Percentiles rank a stretch among this genome's conserved stretches.
phyloP scores from a whole-genome alignment of 768 basidiomycete species.

The Termitomyces sp. region DNA sequence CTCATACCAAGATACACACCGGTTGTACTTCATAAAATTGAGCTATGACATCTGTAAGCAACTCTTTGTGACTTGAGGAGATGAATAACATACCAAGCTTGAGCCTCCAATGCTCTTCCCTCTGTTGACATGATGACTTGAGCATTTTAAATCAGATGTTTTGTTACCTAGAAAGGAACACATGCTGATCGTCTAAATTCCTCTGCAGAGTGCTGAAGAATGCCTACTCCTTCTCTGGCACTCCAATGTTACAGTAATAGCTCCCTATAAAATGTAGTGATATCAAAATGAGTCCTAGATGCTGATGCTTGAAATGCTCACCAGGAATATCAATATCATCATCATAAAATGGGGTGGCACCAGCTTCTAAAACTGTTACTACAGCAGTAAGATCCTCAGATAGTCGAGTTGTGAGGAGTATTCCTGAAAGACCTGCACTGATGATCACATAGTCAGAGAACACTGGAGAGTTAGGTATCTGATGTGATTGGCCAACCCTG shows the following conservation, averaged over 20 bases:
- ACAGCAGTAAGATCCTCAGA: neutral
- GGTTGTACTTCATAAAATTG: neutral
- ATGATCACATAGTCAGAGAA: neutral
- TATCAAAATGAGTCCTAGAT: too few species aligned
- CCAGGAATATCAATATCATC: neutral
- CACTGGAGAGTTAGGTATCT: too few species aligned
- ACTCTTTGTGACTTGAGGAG: neutral
- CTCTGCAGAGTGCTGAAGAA: slow-evolving; percentile 1
- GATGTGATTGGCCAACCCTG: too few species aligned
- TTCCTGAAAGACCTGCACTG: neutral
- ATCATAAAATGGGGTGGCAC: neutral
- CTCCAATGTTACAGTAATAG: neutral
- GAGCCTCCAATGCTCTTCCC: neutral
- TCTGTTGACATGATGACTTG: neutral
- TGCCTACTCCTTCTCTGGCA: neutral
- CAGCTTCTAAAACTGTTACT: neutral
- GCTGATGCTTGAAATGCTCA: neutral
- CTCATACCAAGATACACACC: neutral
- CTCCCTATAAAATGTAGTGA: too few species aligned
- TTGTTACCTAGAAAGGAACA: neutral
- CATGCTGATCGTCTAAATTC: neutral
- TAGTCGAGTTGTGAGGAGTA: neutral
- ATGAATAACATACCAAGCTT: neutral
- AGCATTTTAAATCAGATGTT: neutral
- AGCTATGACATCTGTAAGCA: neutral